phyloP scores from a whole-genome alignment of 352 stramenopile genomes.

The Aphanomyces astaci region DNA sequence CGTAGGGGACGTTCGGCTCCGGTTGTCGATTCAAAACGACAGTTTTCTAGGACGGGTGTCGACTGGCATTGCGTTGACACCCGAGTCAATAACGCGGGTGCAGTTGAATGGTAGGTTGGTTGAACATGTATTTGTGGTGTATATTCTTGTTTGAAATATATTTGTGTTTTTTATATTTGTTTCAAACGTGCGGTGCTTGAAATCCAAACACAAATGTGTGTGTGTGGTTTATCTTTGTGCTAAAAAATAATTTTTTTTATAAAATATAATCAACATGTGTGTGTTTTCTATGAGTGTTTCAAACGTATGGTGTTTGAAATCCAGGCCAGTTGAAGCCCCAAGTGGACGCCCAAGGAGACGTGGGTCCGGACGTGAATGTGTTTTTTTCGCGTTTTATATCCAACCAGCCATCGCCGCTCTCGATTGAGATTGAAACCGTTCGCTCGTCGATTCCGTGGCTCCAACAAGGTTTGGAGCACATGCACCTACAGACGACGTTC shows the following conservation, averaged over 20 bases:
- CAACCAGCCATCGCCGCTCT: neutral
- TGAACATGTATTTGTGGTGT: too few relatives aligned
- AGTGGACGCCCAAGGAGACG: neutral
- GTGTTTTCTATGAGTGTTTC: neutral
- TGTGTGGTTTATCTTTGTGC: too few relatives aligned
- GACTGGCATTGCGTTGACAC: neutral
- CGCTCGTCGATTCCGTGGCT: constrained; percentile 1
- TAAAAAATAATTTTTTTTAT: too few relatives aligned
- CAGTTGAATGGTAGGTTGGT: neutral
- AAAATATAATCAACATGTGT: too few relatives aligned
- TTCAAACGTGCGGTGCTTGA: too few relatives aligned
- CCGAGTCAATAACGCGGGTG: neutral
- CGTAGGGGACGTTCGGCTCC: constrained; percentile 7
- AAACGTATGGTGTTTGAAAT: neutral
- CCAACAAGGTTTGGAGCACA: neutral
- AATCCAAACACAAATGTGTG: too few relatives aligned
- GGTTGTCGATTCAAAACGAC: neutral
- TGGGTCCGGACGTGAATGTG: constrained; percentile 7
- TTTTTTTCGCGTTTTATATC: constrained; percentile 18
- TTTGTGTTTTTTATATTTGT: too few relatives aligned
- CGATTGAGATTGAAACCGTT: constrained; percentile 1
- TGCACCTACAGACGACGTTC: neutral
- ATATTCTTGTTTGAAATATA: too few relatives aligned
- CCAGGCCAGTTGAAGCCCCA: neutral
- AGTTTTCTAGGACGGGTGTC: neutral